Base-by-base conservation (phyloP, 257 asterid genomes). In the Scutellaria baicalensis region DNA sequence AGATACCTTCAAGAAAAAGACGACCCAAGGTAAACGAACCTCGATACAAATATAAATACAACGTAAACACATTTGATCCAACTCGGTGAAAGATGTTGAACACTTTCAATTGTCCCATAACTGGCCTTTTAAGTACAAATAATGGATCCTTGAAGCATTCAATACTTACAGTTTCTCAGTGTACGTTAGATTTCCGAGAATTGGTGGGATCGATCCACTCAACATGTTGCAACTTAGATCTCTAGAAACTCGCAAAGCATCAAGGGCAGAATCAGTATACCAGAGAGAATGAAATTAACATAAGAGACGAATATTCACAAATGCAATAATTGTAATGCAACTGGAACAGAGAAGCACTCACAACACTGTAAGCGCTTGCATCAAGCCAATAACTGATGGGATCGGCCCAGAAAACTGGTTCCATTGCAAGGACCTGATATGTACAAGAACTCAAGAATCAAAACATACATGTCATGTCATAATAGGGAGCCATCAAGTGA, bases 341-440 rank as follows among this genome's bases (percentile, higher is more conserved):
- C 4, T 9, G 23, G 55, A 62, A 47, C 27, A 47, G 31, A 21
- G 20, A 62, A 48, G 48, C 50, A 64, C 98, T 89, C 87, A 92
- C 98, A 92, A 44, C 64, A 92, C 98, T 20, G 98, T 93, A 69
- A 92, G 96, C 17, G 98, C 98, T 83, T 92, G 98, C 98, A 92
- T 92, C 81, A 92, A 81, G 64, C 98, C 98, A 62, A 90, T 82
- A 36, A 92, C 98, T 0, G 95, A 80, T 11, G 96, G 96, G 64
- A 92, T 88, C 42, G 72, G 76, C 43, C 98, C 98, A 0, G 88
- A 73, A 38, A 92, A 81, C 23, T 39, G 79, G 69, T 93, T 93
- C 35, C 88, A 74, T 82, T 83, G 87, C 75, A 83, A 68, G 1
- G 87, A 83, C 81, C 87, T 83, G 61, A 69, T 40, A 17, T 2